These are phyloP conservation scores for Thymus quinquecostatus DNA, from an alignment of 257 asterid genomes.

Conservation along the genomic window DNA sequence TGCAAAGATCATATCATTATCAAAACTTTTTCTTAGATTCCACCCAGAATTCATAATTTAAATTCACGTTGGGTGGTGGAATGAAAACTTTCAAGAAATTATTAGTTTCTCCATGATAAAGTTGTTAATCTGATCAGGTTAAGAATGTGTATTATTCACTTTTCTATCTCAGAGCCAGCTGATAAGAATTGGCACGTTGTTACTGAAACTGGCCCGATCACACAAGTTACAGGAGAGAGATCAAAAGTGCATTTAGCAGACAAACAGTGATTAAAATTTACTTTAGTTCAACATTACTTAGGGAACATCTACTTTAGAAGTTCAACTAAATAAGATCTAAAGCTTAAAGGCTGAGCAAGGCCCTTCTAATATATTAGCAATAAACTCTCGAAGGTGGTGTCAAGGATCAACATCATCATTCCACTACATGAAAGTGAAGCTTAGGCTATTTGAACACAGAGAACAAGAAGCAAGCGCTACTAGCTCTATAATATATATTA, in stretches of 20 bases:
- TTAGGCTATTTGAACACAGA: constrained; percentile 4
- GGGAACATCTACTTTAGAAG: background rate
- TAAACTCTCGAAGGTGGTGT: background rate
- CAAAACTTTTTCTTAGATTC: background rate
- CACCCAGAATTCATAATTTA: background rate
- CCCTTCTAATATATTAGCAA: background rate
- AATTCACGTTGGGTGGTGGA: background rate
- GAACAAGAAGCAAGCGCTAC: background rate
- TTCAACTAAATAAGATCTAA: background rate
- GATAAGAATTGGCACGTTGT: background rate
- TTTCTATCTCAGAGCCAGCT: background rate
- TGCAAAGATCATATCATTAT: constrained; percentile 13
- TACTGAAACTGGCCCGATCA: background rate
- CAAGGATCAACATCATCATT: constrained; percentile 3
- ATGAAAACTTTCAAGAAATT: too few relatives aligned
- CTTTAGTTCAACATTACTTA: background rate
- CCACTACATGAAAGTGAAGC: background rate
- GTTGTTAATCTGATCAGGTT: background rate
- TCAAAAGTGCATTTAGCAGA: background rate
- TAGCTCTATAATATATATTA: background rate
- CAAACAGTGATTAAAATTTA: background rate
- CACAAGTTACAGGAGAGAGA: background rate
- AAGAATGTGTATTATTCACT: background rate
- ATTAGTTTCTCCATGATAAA: background rate
- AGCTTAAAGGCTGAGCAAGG: background rate